phyloP scores from a whole-genome alignment of 2,329 filamentous ascomycete species.

The Arthrobotrys musiformis region DNA sequence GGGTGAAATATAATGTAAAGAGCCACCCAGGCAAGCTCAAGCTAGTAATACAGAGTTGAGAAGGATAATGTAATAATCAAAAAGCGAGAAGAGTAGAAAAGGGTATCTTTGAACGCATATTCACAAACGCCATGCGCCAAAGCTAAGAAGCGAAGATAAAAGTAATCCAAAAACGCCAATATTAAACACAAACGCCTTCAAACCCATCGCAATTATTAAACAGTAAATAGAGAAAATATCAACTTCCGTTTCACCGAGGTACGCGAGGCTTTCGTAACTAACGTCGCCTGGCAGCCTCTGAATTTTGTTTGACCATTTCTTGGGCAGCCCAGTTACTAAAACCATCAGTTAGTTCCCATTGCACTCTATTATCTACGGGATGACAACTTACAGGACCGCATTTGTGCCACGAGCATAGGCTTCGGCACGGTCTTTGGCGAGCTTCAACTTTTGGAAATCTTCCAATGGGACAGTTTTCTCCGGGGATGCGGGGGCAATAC shows the following conservation, averaged over 20 bases:
- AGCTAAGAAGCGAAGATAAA: conserved; percentile 2
- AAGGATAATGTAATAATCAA: conserved; percentile 17
- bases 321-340: conserved; percentile 13
- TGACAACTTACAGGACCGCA: conserved; percentile 39
- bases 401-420: conserved; percentile 33
- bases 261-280: not conserved
- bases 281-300: not conserved
- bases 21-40: not conserved
- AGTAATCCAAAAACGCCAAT: not conserved
- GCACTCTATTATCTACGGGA: not conserved
- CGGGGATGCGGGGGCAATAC: not conserved
- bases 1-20: not conserved
- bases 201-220: not conserved
- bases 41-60: not conserved
- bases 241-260: not conserved
- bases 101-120: conserved; percentile 42
- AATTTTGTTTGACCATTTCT: conserved; percentile 1
- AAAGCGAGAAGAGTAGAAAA: not conserved
- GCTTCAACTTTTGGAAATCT: conserved; percentile 21
- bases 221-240: not conserved
- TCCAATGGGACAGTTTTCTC: conserved; percentile 11
- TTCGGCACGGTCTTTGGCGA: conserved; percentile 44
- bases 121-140: conserved; percentile 37
- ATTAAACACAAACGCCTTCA: not conserved
- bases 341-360: not conserved